Evolutionary conservation across 495 filamentous ascomycete genomes (phyloP).

Genomic region (Trichoderma parareesei): DNA sequence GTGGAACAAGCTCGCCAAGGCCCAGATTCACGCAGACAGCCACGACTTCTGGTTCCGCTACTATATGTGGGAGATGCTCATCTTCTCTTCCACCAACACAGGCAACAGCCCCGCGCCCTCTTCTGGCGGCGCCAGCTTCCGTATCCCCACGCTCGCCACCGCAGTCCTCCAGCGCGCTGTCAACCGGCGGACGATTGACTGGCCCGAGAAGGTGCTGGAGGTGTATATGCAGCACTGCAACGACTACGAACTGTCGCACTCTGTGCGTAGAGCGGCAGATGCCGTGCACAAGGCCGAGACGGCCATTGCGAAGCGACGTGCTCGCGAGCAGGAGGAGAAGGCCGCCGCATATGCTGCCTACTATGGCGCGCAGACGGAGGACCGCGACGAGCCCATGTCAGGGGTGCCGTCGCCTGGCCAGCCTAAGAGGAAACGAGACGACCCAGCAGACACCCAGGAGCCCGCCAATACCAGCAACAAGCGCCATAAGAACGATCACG

Average conservation of each 20-base stretch:
- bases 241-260: slow-evolving; percentile 69
- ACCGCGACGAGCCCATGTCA: slow-evolving; percentile 22
- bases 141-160: slow-evolving; percentile 56
- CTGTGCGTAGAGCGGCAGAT: slow-evolving; percentile 60
- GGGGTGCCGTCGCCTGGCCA: slow-evolving; percentile 22
- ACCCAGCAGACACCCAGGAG: slow-evolving; percentile 30
- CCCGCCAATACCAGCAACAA: slow-evolving; percentile 35
- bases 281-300: slow-evolving; percentile 58
- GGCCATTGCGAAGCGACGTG: slow-evolving; percentile 54
- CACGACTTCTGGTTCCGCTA: slow-evolving; percentile 91
- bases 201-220: slow-evolving; percentile 83
- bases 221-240: slow-evolving; percentile 78
- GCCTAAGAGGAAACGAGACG: slow-evolving; percentile 66
- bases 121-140: slow-evolving; percentile 24
- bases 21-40: slow-evolving; percentile 56
- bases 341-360: slow-evolving; percentile 38
- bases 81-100: slow-evolving; percentile 34
- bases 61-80: slow-evolving; percentile 81
- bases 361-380: slow-evolving; percentile 23
- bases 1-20: slow-evolving; percentile 59
- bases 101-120: slow-evolving; percentile 35
- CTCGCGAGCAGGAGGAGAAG: slow-evolving; percentile 54
- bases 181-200: slow-evolving; percentile 64
- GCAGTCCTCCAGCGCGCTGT: slow-evolving; percentile 67
- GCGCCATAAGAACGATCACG: slow-evolving; percentile 45